Conservation (phyloP, 2,329 filamentous ascomycete species). For the Iodosphaeria phyllophila region DNA sequence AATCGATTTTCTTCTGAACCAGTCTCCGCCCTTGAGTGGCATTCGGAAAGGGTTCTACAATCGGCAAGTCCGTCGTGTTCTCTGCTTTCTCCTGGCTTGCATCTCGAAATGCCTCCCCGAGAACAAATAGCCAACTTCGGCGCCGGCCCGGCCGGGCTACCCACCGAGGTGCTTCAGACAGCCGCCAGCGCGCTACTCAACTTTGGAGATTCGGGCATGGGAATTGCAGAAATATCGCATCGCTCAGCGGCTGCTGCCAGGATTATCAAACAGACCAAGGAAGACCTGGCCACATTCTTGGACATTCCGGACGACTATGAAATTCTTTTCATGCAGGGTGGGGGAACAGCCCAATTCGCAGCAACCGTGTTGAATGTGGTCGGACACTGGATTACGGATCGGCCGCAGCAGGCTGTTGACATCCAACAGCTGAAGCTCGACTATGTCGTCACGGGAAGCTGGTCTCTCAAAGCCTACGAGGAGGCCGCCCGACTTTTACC, state of each 20-base stretch:
- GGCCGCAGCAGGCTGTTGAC: constrained; percentile 39
- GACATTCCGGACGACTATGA: constrained; percentile 79
- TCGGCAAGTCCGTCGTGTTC: too few relatives aligned
- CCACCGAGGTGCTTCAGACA: constrained; percentile 60
- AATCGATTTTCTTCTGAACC: too few relatives aligned
- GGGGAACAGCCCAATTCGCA: constrained; percentile 73
- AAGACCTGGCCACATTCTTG: constrained; percentile 52
- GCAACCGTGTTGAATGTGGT: constrained; percentile 73
- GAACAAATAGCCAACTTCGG: constrained; percentile 73
- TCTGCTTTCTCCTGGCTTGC: constrained; percentile 1
- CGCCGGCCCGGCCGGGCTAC: constrained; percentile 74
- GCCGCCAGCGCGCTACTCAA: constrained; percentile 65
- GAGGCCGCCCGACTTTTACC: constrained; percentile 68
- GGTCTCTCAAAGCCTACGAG: constrained; percentile 76
- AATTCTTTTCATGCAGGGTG: constrained; percentile 72
- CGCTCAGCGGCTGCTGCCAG: constrained; percentile 60
- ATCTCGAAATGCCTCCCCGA: constrained; percentile 39
- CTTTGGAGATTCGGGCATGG: constrained; percentile 54
- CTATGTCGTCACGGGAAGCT: constrained; percentile 79
- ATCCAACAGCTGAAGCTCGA: constrained; percentile 59
- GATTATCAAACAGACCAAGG: constrained; percentile 65
- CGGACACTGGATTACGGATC: constrained; percentile 59
- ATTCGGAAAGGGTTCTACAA: too few relatives aligned
- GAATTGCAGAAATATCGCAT: constrained; percentile 80
- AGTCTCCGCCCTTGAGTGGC: too few relatives aligned